Conservation (phyloP, 1,284 basidiomycete genomes). For the Irpex sp. region DNA sequence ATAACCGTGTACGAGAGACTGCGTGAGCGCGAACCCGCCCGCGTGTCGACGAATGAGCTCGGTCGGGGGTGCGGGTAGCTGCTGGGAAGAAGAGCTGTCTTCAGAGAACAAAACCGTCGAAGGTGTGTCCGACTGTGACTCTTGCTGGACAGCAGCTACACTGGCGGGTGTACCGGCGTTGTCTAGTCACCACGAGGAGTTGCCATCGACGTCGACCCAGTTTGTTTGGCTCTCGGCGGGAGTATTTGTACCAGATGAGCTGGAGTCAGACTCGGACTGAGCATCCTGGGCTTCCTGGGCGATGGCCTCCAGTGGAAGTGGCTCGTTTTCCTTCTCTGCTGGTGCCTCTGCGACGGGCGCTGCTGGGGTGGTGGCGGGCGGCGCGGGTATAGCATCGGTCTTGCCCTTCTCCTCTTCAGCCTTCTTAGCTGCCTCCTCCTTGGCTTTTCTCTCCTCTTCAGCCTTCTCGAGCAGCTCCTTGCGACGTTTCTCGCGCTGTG, state of each 20-base stretch:
- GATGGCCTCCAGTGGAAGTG: not conserved
- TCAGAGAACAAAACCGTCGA: not conserved
- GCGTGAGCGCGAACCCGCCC: conserved; percentile 39
- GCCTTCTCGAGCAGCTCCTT: conserved; percentile 46
- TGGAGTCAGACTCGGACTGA: conserved; percentile 23
- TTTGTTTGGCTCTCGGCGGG: conserved; percentile 23
- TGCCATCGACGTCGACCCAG: conserved; percentile 17
- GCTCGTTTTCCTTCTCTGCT: conserved; percentile 23
- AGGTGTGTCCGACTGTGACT: not conserved
- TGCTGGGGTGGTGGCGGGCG: not conserved
- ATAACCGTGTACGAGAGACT: conserved; percentile 45
- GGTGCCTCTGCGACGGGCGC: conserved; percentile 5
- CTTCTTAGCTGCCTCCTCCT: conserved; percentile 26
- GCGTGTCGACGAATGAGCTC: conserved; percentile 33
- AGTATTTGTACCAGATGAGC: conserved; percentile 21
- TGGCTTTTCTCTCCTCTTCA: conserved; percentile 34
- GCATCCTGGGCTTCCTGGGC: not conserved
- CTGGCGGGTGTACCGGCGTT: not conserved
- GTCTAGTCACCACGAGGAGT: conserved; percentile 19
- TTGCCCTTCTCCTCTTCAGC: conserved; percentile 27
- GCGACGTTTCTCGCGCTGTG: conserved; percentile 55
- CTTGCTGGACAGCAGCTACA: not conserved
- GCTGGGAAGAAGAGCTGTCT: not conserved
- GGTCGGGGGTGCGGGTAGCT: conserved; percentile 1
- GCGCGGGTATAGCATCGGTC: conserved; percentile 2